Evolutionary conservation across 2,329 filamentous ascomycete species (phyloP).

Genomic region (Trichoderma polysporum): DNA sequence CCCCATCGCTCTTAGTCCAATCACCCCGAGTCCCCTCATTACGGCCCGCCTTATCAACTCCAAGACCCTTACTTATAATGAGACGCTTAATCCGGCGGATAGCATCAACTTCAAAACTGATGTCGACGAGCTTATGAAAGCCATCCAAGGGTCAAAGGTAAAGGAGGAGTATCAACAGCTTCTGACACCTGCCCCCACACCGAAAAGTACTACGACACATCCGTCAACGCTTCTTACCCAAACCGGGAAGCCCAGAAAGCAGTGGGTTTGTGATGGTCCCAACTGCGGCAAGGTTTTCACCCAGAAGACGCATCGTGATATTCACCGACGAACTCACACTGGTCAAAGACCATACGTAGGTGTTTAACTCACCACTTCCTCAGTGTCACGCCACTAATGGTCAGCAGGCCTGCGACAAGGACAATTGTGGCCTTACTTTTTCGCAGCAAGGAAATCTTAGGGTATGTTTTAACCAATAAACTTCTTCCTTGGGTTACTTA

Average conservation of each 20-base stretch:
- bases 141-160: slow-evolving; percentile 69
- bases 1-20: slow-evolving; percentile 20
- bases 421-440: slow-evolving; percentile 75
- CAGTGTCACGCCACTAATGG: slow-evolving; percentile 26
- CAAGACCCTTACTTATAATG: slow-evolving; percentile 47
- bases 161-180: slow-evolving; percentile 34
- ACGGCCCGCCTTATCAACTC: slow-evolving; percentile 26
- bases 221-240: slow-evolving; percentile 26
- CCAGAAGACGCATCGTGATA: slow-evolving; percentile 91
- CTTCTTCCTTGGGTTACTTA: too few relatives aligned
- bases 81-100: slow-evolving; percentile 45
- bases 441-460: slow-evolving; percentile 90
- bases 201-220: neutral
- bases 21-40: slow-evolving; percentile 19
- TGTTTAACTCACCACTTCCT: neutral
- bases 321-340: slow-evolving; percentile 84
- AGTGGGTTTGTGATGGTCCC: slow-evolving; percentile 71
- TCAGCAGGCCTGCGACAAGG: slow-evolving; percentile 64
- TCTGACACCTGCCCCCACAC: slow-evolving; percentile 27
- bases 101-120: slow-evolving; percentile 73
- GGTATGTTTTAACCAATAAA: slow-evolving; percentile 46
- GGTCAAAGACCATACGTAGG: slow-evolving; percentile 88
- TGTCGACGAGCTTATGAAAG: slow-evolving; percentile 84
- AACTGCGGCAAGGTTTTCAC: slow-evolving; percentile 80
- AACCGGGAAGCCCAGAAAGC: slow-evolving; percentile 47